Percentiles rank a stretch among this genome's conserved stretches.
Evolutionary conservation across 305 asterid genomes (phyloP).

Genomic region (Rubia peregrina): DNA sequence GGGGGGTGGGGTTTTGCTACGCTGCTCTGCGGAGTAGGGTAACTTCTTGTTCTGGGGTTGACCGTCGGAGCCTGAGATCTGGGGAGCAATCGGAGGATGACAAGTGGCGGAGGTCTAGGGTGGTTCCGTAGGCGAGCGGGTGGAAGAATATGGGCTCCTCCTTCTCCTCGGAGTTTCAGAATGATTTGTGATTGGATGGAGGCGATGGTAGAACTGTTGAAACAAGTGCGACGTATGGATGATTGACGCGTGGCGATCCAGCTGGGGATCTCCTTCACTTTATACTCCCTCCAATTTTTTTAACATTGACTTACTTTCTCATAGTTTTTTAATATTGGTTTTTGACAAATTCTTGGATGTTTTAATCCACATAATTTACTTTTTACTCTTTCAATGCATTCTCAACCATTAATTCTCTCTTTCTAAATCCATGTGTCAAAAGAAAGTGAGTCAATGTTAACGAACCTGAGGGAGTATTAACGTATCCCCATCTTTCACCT

Average conservation of each 20-base stretch:
- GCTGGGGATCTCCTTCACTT: constrained; percentile 8
- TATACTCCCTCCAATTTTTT: too few relatives aligned
- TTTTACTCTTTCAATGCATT: too few relatives aligned
- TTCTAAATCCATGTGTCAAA: too few relatives aligned
- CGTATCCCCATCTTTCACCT: background rate
- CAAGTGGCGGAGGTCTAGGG: constrained; percentile 17
- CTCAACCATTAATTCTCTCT: too few relatives aligned
- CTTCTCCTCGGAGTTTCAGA: constrained; percentile 37
- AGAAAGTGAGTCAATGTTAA: too few relatives aligned
- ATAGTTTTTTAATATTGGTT: too few relatives aligned
- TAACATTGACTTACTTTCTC: too few relatives aligned
- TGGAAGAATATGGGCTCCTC: background rate
- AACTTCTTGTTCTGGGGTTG: background rate
- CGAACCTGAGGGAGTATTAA: too few relatives aligned
- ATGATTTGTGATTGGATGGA: constrained; percentile 21
- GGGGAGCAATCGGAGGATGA: background rate
- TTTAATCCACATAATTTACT: too few relatives aligned
- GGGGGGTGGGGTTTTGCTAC: background rate
- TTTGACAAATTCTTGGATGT: too few relatives aligned
- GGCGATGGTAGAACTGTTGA: constrained; percentile 5
- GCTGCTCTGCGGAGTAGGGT: background rate
- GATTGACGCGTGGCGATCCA: constrained; percentile 27
- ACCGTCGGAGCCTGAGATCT: background rate
- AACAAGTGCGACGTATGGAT: constrained; percentile 29
- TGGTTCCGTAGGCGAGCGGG: constrained; percentile 9